Conservation (phyloP, 192 early-diverging fungal species). For the Lobosporangium transversale region DNA sequence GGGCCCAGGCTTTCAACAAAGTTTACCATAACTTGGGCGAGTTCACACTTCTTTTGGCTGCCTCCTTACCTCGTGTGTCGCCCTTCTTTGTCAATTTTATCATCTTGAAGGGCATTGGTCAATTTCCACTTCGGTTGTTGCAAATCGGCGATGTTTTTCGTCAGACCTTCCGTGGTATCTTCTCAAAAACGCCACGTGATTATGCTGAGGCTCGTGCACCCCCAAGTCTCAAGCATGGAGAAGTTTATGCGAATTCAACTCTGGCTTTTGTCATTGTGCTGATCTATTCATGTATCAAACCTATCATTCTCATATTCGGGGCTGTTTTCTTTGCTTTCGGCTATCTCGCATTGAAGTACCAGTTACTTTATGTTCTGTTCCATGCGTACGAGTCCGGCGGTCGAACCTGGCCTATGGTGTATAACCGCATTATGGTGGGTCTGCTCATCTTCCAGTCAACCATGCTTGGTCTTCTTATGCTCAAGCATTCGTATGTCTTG, state of each 20-base stretch:
- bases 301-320: slow-evolving; percentile 76
- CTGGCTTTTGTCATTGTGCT: slow-evolving; percentile 79
- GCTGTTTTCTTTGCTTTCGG: slow-evolving; percentile 73
- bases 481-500: slow-evolving; percentile 59
- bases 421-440: slow-evolving; percentile 71
- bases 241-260: slow-evolving; percentile 74
- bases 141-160: slow-evolving; percentile 70
- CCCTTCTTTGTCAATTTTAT: slow-evolving; percentile 85
- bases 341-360: slow-evolving; percentile 79
- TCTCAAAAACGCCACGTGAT: slow-evolving; percentile 83
- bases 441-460: slow-evolving; percentile 74
- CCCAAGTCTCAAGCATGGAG: slow-evolving; percentile 74
- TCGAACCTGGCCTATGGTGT: slow-evolving; percentile 76
- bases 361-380: slow-evolving; percentile 81
- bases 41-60: slow-evolving; percentile 70
- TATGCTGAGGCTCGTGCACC: slow-evolving; percentile 80
- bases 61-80: slow-evolving; percentile 71
- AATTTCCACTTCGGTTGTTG: slow-evolving; percentile 76
- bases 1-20: slow-evolving; percentile 69
- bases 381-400: slow-evolving; percentile 79
- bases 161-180: slow-evolving; percentile 65
- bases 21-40: slow-evolving; percentile 72
- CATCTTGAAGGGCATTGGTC: slow-evolving; percentile 76
- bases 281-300: slow-evolving; percentile 81
- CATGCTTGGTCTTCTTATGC: slow-evolving; percentile 70